Evolutionary conservation across 768 basidiomycete genomes (phyloP).

Genomic region (Baorangia bicolor): DNA sequence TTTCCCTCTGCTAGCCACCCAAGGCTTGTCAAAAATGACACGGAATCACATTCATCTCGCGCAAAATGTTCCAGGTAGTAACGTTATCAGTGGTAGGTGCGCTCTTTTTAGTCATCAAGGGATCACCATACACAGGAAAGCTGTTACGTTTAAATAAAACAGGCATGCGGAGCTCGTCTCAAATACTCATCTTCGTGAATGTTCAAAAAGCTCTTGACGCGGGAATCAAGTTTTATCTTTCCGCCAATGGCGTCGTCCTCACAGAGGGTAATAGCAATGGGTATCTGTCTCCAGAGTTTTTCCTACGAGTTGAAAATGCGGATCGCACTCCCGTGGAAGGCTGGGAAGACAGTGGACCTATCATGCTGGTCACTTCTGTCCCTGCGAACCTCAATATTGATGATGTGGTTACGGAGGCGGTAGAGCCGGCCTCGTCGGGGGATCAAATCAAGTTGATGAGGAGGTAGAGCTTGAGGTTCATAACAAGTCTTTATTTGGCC

Average conservation of each 20-base stretch:
- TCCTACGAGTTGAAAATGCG: constrained; percentile 61
- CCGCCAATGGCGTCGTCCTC: constrained; percentile 85
- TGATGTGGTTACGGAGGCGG: not conserved
- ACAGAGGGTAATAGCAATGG: constrained; percentile 75
- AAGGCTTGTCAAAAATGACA: constrained; percentile 80
- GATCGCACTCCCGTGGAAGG: constrained; percentile 19
- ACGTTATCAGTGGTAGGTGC: constrained; percentile 72
- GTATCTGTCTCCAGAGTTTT: constrained; percentile 59
- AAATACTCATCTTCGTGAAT: constrained; percentile 81
- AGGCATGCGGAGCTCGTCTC: constrained; percentile 83
- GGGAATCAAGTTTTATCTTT: constrained; percentile 74
- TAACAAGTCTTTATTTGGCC: not conserved
- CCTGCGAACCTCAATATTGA: not conserved
- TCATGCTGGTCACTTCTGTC: not conserved
- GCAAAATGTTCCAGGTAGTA: constrained; percentile 64
- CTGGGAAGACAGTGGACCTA: constrained; percentile 19
- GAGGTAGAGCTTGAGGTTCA: not conserved
- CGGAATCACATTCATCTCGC: constrained; percentile 95
- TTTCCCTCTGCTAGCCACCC: constrained; percentile 42
- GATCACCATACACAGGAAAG: not conserved
- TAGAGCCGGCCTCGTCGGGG: not conserved
- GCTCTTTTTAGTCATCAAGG: not conserved
- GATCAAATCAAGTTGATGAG: not conserved
- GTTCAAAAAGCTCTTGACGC: constrained; percentile 65
- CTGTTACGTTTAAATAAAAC: not conserved